Percentiles rank a stretch among this genome's conserved stretches.
These are phyloP conservation scores for Tetraselmis chui DNA, from an alignment of 139 green algal species.

Conservation along the genomic window DNA sequence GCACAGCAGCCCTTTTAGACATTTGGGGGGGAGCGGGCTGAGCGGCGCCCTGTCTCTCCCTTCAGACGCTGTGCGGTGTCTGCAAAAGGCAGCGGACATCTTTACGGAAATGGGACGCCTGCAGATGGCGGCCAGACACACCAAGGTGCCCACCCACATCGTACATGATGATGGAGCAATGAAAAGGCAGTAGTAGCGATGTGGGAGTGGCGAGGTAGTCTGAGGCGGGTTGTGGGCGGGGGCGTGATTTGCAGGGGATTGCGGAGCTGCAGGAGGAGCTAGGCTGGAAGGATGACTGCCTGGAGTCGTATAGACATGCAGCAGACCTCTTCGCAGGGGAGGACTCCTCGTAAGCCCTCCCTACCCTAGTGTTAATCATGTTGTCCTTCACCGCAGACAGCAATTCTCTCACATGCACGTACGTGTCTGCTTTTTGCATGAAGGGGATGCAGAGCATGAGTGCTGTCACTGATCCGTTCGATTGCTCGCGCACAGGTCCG, in stretches of 20 bases:
- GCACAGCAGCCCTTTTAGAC: too few relatives aligned
- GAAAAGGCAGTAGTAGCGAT: background rate
- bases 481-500: conserved; percentile 31
- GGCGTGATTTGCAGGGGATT: conserved; percentile 77
- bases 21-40: too few relatives aligned
- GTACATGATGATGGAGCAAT: background rate
- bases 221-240: conserved; percentile 82
- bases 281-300: conserved; percentile 57
- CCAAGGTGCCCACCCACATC: conserved; percentile 21
- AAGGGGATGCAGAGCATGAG: too few relatives aligned
- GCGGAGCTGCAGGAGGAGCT: conserved; percentile 78
- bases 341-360: conserved; percentile 23
- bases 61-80: conserved; percentile 37
- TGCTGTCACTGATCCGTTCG: too few relatives aligned
- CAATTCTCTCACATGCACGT: too few relatives aligned
- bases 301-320: conserved; percentile 77
- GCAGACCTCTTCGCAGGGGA: conserved; percentile 83
- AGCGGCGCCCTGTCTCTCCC: background rate
- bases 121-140: conserved; percentile 83
- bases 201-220: background rate
- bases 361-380: too few relatives aligned
- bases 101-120: conserved; percentile 94
- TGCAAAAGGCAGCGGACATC: conserved; percentile 66
- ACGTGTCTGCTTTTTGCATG: too few relatives aligned
- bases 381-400: too few relatives aligned